Evolutionary conservation across 1,284 basidiomycete genomes (phyloP), one percentile per base, ranked within the genome.

Genomic region (Cronartium quercuum): DNA sequence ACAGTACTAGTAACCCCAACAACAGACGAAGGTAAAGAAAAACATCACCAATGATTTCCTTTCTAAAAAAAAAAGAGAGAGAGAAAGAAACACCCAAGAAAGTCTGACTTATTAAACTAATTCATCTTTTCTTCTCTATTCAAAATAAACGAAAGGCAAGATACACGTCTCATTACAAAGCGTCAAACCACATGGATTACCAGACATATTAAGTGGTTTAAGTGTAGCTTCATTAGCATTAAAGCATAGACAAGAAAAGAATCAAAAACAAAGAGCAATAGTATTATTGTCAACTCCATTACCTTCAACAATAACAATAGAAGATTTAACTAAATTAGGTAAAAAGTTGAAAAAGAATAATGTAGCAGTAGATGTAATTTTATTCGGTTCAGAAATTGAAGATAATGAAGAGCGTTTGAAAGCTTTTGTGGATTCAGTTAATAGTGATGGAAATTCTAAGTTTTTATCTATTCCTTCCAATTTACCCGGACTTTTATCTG

Each of bases 271-370:
- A 81, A 88, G 95, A 57, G 91, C 98, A 78, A 88, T 98, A 79
- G 90, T 92, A 60, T 97, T 98, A 79, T 88, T 95, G 74, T 94
- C 89, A 29, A 94, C 92, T 6, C 96, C 96, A 0, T 83, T 93
- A 13, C 86, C 87, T 40, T 68, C 58, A 6, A 47, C 76, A 24
- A 21, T 74, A 24, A 66, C 70, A 18, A 41, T 15, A 18, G 88
- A 89, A 79, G 86, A 85, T 76, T 88, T 95, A 85, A 84, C 91
- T 78, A 89, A 88, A 82, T 87, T 99, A 18, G 95, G 94, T 29
- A 97, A 95, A 85, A 95, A 93, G 83, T 86, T 99, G 78, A 96
- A 97, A 86, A 99, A 99, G 89, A 98, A 98, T 83, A 98, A 98
- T 80, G 93, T 99, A 55, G 91, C 94, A 0, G 87, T 98, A 13